phyloP scores from a whole-genome alignment of 306 rosid species.

The Urtica urens region DNA sequence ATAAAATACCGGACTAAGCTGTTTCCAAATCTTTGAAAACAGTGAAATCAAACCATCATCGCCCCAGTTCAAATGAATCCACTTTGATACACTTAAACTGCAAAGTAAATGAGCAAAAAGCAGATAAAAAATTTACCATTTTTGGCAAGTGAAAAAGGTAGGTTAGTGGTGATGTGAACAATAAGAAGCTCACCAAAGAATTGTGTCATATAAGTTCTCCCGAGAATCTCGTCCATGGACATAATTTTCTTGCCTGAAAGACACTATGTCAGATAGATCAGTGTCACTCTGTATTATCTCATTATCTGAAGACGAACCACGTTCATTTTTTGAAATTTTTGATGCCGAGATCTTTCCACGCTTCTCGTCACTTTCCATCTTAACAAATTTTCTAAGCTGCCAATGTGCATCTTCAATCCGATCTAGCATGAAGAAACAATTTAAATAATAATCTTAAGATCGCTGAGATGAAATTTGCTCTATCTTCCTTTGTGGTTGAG shows the following conservation, averaged over 20 bases:
- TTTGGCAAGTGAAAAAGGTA: constrained; percentile 1
- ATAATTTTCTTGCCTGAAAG: constrained; percentile 64
- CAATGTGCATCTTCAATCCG: constrained; percentile 62
- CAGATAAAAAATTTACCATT: background rate
- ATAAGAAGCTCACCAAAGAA: constrained; percentile 47
- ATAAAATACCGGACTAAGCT: constrained; percentile 57
- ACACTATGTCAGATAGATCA: constrained; percentile 39
- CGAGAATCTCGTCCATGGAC: constrained; percentile 35
- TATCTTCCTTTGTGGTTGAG: background rate
- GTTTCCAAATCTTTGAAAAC: constrained; percentile 69
- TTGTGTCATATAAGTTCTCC: constrained; percentile 58
- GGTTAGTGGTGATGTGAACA: background rate
- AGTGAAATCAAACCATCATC: constrained; percentile 74
- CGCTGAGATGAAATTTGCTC: background rate
- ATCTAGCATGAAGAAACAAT: constrained; percentile 30
- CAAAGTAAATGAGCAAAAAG: constrained; percentile 22
- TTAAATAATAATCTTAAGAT: background rate
- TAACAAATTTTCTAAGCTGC: constrained; percentile 47
- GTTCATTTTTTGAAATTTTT: constrained; percentile 22
- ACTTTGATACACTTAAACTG: constrained; percentile 92
- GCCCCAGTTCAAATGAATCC: constrained; percentile 98
- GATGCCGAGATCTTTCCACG: constrained; percentile 24
- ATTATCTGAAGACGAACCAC: constrained; percentile 19
- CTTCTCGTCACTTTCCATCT: constrained; percentile 24
- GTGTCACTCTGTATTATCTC: constrained; percentile 20